Evolutionary conservation across 2,329 filamentous ascomycete species (phyloP).

Genomic region (Lachnellula cervina): DNA sequence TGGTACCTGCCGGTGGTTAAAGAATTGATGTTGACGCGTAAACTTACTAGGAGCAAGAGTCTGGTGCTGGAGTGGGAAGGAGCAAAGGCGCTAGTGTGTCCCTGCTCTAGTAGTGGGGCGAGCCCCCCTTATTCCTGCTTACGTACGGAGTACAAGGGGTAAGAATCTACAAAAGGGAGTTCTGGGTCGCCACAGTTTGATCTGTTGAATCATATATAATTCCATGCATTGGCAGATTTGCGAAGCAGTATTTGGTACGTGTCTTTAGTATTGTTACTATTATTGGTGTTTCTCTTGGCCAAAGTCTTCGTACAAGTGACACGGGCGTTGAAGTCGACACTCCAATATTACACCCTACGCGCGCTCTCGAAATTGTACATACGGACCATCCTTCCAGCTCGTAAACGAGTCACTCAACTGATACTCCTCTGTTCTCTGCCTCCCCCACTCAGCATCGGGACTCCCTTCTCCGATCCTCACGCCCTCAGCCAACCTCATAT

Average conservation of each 20-base stretch:
- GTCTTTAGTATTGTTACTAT: too few species aligned
- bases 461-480: conserved; percentile 49
- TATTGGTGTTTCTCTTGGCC: too few species aligned
- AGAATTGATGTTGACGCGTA: not conserved
- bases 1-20: not conserved
- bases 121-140: not conserved
- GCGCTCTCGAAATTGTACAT: conserved; percentile 54
- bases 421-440: conserved; percentile 55
- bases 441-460: conserved; percentile 45
- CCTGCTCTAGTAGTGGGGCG: not conserved
- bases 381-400: conserved; percentile 65
- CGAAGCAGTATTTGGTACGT: too few species aligned
- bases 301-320: too few species aligned
- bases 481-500: conserved; percentile 22
- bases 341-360: not conserved
- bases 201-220: too few species aligned
- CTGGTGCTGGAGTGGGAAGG: not conserved
- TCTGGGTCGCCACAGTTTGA: not conserved
- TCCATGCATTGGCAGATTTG: too few species aligned
- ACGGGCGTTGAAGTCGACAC: too few species aligned
- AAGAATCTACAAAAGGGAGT: not conserved
- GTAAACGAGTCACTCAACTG: conserved; percentile 71
- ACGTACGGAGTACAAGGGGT: not conserved
- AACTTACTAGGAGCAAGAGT: too few species aligned
- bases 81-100: not conserved